Evolutionary conservation across 2,329 filamentous ascomycete species (phyloP), one percentile per base, ranked within the genome.

Genomic region (Sphaerulina populicola): DNA sequence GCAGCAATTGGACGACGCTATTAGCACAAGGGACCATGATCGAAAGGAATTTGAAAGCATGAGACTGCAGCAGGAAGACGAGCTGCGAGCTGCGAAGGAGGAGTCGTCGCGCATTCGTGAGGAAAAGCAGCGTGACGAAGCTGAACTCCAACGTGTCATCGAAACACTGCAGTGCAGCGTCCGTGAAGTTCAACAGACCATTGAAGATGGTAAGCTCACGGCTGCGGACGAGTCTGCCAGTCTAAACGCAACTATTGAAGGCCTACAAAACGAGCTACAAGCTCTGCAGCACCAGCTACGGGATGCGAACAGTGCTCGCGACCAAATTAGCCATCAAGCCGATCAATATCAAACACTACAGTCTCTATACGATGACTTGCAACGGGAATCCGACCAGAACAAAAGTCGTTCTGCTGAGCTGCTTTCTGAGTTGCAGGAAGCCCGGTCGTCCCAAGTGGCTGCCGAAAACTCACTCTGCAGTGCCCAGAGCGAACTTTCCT

Each of bases 211-310:
- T 9, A 54, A 40, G 11, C 11, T 18, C 21, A 15, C 31, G 15
- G 50, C 41, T 29, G 56, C 60, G 36, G 33, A 55, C 18, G 55
- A 60, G 35, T 42, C 42, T 8, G 35, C 39, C n/a, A 46, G 37
- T 33, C 41, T 50, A 33, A 47, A 51, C 9, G 47, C 49, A 9
- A 47, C 60, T 10, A 49, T 59, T 12, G 53, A 58, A 29, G 49
- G 49, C 11, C 43, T 63, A 21, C 59, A 61, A 45, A 53, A 53
- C 37, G 50, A 62, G 50, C 42, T 64, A 9, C 54, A 59, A 35
- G 41, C 38, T 15, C 33, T 57, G 27, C 57, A 62, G 49, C 54
- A 60, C 31, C 42, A 57, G 30, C 37, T 56, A 15, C 41, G 47
- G 15, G 55, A 60, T n/a, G 49, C 38, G 23, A 44, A 55, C n/a